A percentile compares a stretch with the other conserved stretches of the same genome.
These are phyloP conservation scores for Pisolithus albus DNA, from an alignment of 768 basidiomycete species.

Conservation along the genomic window DNA sequence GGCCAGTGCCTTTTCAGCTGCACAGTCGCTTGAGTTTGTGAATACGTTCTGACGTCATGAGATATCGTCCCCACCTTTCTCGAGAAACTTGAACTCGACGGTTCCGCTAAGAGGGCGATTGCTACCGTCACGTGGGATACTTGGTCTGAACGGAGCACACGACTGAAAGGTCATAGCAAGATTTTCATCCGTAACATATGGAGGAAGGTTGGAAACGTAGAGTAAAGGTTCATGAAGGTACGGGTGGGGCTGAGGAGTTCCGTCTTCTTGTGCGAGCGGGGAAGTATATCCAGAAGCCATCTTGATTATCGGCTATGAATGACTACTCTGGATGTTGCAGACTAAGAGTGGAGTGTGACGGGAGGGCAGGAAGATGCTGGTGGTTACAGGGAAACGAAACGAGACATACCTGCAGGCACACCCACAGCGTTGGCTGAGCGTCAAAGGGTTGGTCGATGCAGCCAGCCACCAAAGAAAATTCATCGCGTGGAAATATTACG, in stretches of 20 bases:
- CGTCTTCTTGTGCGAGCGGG: conserved; percentile 25
- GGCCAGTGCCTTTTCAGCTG: conserved; percentile 86
- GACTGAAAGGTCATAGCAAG: conserved; percentile 65
- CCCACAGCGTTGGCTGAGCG: conserved; percentile 27
- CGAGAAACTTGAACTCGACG: conserved; percentile 78
- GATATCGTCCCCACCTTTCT: conserved; percentile 55
- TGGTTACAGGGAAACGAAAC: neutral
- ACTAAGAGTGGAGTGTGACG: conserved; percentile 1
- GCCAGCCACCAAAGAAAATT: conserved; percentile 22
- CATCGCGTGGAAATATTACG: conserved; percentile 22
- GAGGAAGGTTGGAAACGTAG: conserved; percentile 73
- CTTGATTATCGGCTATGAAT: conserved; percentile 25
- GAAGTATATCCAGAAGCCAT: conserved; percentile 32
- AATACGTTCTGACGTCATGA: conserved; percentile 6
- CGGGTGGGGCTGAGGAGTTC: conserved; percentile 51
- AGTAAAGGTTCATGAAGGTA: conserved; percentile 80
- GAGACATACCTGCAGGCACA: conserved; percentile 22
- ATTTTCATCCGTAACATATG: conserved; percentile 68
- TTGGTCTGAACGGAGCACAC: conserved; percentile 79
- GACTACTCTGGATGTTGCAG: conserved; percentile 11
- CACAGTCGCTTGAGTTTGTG: conserved; percentile 2
- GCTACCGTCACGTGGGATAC: conserved; percentile 55
- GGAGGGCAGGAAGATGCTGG: neutral
- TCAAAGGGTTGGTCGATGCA: conserved; percentile 22
- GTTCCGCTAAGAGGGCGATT: conserved; percentile 55